A percentile compares a stretch with the other conserved stretches of the same genome.
These are phyloP conservation scores for Chimonanthus salicifolius DNA, from an alignment of 164 flowering plant species.

Conservation along the genomic window DNA sequence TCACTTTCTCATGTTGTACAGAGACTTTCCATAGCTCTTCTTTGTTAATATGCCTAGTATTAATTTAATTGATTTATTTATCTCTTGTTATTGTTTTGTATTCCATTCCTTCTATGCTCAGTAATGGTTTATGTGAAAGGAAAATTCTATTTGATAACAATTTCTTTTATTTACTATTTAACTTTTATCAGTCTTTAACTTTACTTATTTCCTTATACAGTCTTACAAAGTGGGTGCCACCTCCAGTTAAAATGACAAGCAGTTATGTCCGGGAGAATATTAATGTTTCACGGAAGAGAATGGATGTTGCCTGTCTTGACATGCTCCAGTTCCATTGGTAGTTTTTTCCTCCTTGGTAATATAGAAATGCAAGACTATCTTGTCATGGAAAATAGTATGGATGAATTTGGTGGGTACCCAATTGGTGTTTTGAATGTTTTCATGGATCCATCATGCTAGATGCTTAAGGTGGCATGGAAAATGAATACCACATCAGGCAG, in stretches of 20 bases:
- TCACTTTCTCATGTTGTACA: neutral
- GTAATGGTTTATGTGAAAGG: too few relatives aligned
- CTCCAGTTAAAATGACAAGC: conserved; percentile 95
- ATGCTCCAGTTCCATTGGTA: conserved; percentile 99
- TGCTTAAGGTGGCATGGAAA: too few relatives aligned
- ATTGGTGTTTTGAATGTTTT: too few relatives aligned
- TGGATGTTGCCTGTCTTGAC: conserved; percentile 91
- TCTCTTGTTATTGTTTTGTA: neutral
- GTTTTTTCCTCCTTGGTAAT: conserved; percentile 1
- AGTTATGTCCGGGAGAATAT: conserved; percentile 66
- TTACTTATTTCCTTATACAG: conserved; percentile 32
- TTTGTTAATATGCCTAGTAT: too few relatives aligned
- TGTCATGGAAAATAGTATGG: neutral
- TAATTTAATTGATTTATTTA: too few relatives aligned
- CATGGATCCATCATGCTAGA: too few relatives aligned
- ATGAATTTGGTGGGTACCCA: neutral
- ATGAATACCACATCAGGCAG: too few relatives aligned
- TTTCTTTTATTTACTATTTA: too few relatives aligned
- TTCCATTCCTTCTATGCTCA: neutral
- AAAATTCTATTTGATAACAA: too few relatives aligned
- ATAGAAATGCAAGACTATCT: neutral
- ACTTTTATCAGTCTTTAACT: too few relatives aligned
- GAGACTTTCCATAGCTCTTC: too few relatives aligned
- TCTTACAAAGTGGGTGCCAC: conserved; percentile 98
- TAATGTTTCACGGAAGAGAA: conserved; percentile 78